These are phyloP conservation scores for Solanum chiquidenum DNA, from an alignment of 257 asterid species.

Conservation along the genomic window DNA sequence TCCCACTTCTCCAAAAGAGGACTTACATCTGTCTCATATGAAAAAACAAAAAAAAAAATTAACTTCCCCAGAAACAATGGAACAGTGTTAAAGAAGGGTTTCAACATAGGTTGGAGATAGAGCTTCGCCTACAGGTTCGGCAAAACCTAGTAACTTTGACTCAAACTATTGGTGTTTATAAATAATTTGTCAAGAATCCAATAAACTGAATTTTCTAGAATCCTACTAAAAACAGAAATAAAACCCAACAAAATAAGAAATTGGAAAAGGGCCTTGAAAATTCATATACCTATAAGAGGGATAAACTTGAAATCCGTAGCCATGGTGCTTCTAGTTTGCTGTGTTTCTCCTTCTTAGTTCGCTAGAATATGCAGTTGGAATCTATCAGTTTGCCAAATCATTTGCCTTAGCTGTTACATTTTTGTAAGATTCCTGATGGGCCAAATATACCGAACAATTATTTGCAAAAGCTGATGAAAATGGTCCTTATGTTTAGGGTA, in stretches of 20 bases:
- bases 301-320: constrained; percentile 75
- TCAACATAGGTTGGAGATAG: neutral
- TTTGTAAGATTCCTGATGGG: neutral
- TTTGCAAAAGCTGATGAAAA: neutral
- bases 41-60: neutral
- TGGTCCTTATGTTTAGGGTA: neutral
- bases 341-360: neutral
- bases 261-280: no score
- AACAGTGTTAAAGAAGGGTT: neutral
- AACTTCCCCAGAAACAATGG: neutral
- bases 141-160: neutral
- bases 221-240: no score
- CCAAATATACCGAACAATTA: neutral
- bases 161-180: neutral
- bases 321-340: constrained; percentile 29
- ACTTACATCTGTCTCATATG: constrained; percentile 42
- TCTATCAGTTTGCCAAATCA: neutral
- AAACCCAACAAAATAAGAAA: neutral
- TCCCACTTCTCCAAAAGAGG: constrained; percentile 65
- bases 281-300: constrained; percentile 64
- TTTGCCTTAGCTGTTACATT: neutral
- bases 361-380: neutral
- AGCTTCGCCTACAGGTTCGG: neutral
- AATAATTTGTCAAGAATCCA: neutral
- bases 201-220: neutral